Evolutionary conservation across 2,329 filamentous ascomycete species (phyloP), one percentile per base, ranked within the genome.

Genomic region (Stachybotrys echinatus): DNA sequence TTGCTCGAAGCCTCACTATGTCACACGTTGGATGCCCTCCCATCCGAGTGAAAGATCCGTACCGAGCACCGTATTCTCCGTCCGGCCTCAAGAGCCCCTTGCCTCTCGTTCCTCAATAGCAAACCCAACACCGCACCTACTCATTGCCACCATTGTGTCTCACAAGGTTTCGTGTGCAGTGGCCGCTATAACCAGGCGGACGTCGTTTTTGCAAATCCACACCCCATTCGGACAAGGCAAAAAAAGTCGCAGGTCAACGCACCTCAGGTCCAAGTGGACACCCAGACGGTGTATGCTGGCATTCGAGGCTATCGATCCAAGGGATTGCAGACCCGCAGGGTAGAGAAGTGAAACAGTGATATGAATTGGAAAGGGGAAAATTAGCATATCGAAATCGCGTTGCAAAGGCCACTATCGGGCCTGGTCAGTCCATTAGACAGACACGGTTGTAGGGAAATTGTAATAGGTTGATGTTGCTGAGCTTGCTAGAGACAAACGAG

Each of bases 351-450:
- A 34, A 34, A 34, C 27, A 34, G 27, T 34, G 27, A 34, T 34
- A 34, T 46, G 39, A 52, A 42, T 18, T 42, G 20, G 31, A 34
- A 23, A 48, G 47, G 21, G 31, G 12, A n/a, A 34, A 34, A 34
- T 34, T 34, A 34, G 27, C 27, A 34, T 34, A 14, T 34, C 27
- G 27, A 34, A 34, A 34, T 34, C 14, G 27, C 14, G 27, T 34
- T 8, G 14, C 27, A 10, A 42, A 42, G 48, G 38, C 21, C 49
- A 48, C 8, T 42, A 48, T 39, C 54, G 53, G 19, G 55, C 40
- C 14, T 42, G 50, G 17, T 52, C 42, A 14, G 10, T 34, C 27
- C 10, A 34, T 34, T 14, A 34, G 14, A 34, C 10, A 34, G 27
- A 10, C 37, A 27, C 17, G 19, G 21, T 21, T n/a, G 14, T 10